Conservation (phyloP, 148 eudicot species). For the Silene uniflora region DNA sequence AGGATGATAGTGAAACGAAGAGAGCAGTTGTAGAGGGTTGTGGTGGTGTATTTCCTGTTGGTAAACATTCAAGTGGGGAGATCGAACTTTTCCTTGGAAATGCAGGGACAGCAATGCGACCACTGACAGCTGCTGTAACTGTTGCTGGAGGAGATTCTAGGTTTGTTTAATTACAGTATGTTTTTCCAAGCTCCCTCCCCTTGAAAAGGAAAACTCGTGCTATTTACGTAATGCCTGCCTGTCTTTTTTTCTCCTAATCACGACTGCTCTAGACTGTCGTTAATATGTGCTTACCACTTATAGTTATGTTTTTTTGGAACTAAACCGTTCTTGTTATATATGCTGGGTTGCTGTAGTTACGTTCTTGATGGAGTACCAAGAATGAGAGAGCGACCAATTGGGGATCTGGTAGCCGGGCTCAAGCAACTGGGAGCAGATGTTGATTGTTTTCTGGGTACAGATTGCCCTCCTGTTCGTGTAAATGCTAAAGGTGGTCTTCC, state of each 20-base stretch:
- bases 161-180: slow-evolving; percentile 22
- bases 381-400: slow-evolving; percentile 99
- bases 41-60: slow-evolving; percentile 77
- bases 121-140: slow-evolving; percentile 69
- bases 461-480: slow-evolving; percentile 92
- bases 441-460: slow-evolving; percentile 85
- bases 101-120: slow-evolving; percentile 98
- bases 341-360: slow-evolving; percentile 40
- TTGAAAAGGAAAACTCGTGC: too few species aligned
- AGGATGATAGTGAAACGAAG: slow-evolving; percentile 53
- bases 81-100: slow-evolving; percentile 81
- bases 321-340: neutral
- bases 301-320: too few species aligned
- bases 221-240: too few species aligned
- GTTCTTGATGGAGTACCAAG: slow-evolving; percentile 96
- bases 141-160: slow-evolving; percentile 89
- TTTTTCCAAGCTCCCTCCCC: too few species aligned
- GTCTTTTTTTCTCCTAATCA: too few species aligned
- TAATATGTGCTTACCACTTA: too few species aligned
- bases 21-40: slow-evolving; percentile 81
- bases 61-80: slow-evolving; percentile 52
- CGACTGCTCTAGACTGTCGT: too few species aligned
- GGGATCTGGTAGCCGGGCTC: slow-evolving; percentile 84
- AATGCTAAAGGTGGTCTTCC: slow-evolving; percentile 95
- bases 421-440: slow-evolving; percentile 96